phyloP scores from a whole-genome alignment of 768 basidiomycete species.

The Pleurotus platypus region DNA sequence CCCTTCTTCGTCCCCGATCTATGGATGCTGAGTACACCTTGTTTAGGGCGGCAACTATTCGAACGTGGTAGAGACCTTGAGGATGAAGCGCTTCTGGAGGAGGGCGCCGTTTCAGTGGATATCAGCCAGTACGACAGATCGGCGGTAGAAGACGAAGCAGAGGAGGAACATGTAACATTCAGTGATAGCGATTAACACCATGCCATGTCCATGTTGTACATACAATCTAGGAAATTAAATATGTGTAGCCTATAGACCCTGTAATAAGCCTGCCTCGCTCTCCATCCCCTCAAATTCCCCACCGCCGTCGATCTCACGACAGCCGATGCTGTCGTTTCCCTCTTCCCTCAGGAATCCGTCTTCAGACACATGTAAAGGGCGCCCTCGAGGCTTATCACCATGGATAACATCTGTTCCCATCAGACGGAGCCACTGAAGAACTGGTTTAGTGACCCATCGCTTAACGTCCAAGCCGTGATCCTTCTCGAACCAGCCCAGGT shows the following conservation, averaged over 20 bases:
- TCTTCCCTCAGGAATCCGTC: slow-evolving; percentile 63
- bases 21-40: slow-evolving; percentile 2
- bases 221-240: not conserved
- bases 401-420: slow-evolving; percentile 49
- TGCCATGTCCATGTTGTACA: not conserved
- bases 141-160: slow-evolving; percentile 58
- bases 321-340: slow-evolving; percentile 53
- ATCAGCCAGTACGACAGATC: slow-evolving; percentile 83
- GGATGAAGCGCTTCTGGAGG: slow-evolving; percentile 81
- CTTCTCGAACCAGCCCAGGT: slow-evolving; percentile 81
- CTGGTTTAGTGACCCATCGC: slow-evolving; percentile 70
- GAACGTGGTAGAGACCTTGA: slow-evolving; percentile 77
- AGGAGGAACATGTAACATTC: slow-evolving; percentile 64
- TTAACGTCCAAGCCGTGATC: slow-evolving; percentile 32
- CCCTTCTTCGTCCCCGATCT: not conserved
- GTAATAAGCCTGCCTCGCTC: slow-evolving; percentile 51
- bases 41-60: slow-evolving; percentile 88
- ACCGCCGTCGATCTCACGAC: slow-evolving; percentile 52
- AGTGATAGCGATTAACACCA: slow-evolving; percentile 78
- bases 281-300: slow-evolving; percentile 50
- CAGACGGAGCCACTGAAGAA: slow-evolving; percentile 67
- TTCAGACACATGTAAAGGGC: slow-evolving; percentile 36
- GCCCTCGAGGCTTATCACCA: slow-evolving; percentile 23
- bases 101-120: slow-evolving; percentile 85
- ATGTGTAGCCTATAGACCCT: slow-evolving; percentile 38